Percentiles rank a stretch among this genome's conserved stretches.
phyloP scores from a whole-genome alignment of 2,329 filamentous ascomycete genomes.

The Calonectria hongkongensis region DNA sequence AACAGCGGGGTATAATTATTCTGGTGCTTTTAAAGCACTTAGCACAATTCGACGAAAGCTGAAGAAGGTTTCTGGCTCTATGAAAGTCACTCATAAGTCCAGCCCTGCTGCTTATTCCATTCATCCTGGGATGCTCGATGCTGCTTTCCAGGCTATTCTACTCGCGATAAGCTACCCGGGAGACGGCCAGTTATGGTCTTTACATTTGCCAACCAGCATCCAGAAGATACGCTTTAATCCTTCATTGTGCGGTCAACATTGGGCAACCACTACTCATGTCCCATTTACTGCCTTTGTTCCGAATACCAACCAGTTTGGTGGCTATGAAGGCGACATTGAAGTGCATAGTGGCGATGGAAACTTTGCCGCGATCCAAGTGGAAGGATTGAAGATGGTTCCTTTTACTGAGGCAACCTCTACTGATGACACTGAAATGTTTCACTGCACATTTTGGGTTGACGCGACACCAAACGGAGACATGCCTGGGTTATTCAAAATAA shows the following conservation, averaged over 20 bases:
- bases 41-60: not conserved
- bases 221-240: not conserved
- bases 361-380: not conserved
- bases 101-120: not conserved
- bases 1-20: not conserved
- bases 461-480: not conserved
- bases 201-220: not conserved
- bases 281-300: not conserved
- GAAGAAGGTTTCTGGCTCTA: not conserved
- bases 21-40: not conserved
- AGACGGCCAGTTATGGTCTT: conserved; percentile 12
- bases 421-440: not conserved
- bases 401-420: not conserved
- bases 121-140: conserved; percentile 3
- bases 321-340: not conserved
- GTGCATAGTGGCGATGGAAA: not conserved
- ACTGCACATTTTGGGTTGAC: not conserved
- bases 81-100: not conserved
- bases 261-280: too few species aligned
- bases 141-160: not conserved
- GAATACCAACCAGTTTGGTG: too few species aligned
- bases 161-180: not conserved
- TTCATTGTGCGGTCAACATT: not conserved
- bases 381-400: not conserved
- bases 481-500: not conserved